Evolutionary conservation across 140 eudicot genomes (phyloP), one percentile per base, ranked within the genome.

Genomic region (Flaveria floridana): DNA sequence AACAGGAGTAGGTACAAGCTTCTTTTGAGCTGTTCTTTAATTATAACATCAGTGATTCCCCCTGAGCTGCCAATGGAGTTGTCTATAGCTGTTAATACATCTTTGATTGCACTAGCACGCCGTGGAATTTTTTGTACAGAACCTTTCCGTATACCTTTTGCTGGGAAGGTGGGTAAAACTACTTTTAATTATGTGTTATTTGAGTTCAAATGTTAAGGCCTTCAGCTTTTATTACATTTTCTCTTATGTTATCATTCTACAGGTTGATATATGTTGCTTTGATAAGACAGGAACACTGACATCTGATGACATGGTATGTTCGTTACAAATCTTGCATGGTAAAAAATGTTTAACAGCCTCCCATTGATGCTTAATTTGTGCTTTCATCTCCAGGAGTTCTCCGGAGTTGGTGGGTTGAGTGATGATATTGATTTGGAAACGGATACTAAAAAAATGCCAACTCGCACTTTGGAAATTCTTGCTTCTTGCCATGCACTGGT

Each of bases 51-150:
- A 25, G 99, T 90, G 73, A 86, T 94, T 14, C 99, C 99, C 5
- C 99, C 99, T 61, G 99, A 94, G 84, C 79, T 94, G 70, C 99
- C 99, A 69, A 94, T 94, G 99, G 99, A 94, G 82, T 77, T 94
- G 76, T 90, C 99, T 13, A 94, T 94, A 80, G 99, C 99, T 79
- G 99, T 94, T 80, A 90, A 94, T 76, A 94, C 99, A 68, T 90
- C 99, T 68, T 80, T 94, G 79, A 94, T 94, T 75, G 99, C 97
- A 50, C 78, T 94, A 63, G 96, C 97, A 48, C 84, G 96, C 6
- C 88, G 86, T 59, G 97, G 97, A 75, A 90, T 94, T 73, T 94
- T 85, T 44, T 94, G 99, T 82, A 94, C 96, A 20, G 97, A 94
- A 84, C 99, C 99, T 68, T 94, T 94, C 23, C 88, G 99, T 14